A percentile compares a stretch with the other conserved stretches of the same genome.
Conservation (phyloP, 2,329 filamentous ascomycete genomes). For the Claviceps purpurea region DNA sequence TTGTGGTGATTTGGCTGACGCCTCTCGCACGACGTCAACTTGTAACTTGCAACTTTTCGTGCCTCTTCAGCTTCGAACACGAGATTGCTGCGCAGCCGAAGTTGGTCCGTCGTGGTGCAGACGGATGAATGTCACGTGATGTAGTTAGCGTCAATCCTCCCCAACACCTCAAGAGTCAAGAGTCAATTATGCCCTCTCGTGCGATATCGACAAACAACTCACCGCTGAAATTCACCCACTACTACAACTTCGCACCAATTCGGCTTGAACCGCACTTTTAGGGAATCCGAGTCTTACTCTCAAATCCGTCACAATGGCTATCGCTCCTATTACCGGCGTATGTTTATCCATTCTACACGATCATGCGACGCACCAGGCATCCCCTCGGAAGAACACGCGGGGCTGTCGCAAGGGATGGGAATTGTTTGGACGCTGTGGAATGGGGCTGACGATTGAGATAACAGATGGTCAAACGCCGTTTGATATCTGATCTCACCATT, state of each 20-base stretch:
- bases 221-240: too few relatives aligned
- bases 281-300: not conserved
- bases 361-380: constrained; percentile 16
- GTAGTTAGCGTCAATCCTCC: not conserved
- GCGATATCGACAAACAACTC: too few relatives aligned
- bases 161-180: not conserved
- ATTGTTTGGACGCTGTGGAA: not conserved
- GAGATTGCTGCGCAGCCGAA: constrained; percentile 5
- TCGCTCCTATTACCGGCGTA: constrained; percentile 48
- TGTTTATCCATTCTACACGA: constrained; percentile 11
- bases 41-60: not conserved
- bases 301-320: constrained; percentile 31
- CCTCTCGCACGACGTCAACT: not conserved
- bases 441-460: constrained; percentile 23
- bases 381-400: not conserved
- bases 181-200: too few relatives aligned
- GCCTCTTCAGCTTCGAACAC: not conserved
- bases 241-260: not conserved
- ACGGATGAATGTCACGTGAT: not conserved
- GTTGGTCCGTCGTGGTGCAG: constrained; percentile 11
- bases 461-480: constrained; percentile 47
- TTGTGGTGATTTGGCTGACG: not conserved
- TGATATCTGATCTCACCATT: constrained; percentile 42
- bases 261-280: not conserved
- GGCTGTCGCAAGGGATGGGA: not conserved